Conservation (phyloP, 257 asterid species). For the Cinchona pubescens region DNA sequence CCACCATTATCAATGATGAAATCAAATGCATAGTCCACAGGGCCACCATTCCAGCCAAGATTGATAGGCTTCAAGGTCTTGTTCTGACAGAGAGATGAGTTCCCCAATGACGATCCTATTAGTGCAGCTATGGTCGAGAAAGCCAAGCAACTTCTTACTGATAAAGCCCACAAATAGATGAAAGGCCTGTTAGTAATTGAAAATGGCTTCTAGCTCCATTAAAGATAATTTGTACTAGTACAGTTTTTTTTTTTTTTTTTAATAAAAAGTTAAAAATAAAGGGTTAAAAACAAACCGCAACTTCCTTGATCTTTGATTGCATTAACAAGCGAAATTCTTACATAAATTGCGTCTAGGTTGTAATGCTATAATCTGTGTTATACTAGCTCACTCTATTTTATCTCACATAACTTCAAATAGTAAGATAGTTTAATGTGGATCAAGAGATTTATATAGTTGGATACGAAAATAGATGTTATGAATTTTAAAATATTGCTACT, state of each 20-base stretch:
- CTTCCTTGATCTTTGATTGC: constrained; percentile 63
- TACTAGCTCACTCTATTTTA: too few relatives aligned
- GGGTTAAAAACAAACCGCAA: constrained; percentile 41
- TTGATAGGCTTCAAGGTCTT: constrained; percentile 65
- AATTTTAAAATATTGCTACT: too few relatives aligned
- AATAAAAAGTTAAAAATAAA: too few relatives aligned
- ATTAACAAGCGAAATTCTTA: constrained; percentile 57
- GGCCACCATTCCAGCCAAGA: constrained; percentile 74
- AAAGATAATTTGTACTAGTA: too few relatives aligned
- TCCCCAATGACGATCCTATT: constrained; percentile 60
- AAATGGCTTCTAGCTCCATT: background rate
- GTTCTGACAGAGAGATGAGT: constrained; percentile 57
- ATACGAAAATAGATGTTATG: too few relatives aligned
- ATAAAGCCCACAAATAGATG: background rate
- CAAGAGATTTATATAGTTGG: too few relatives aligned
- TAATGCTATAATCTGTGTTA: too few relatives aligned
- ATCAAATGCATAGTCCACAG: constrained; percentile 73
- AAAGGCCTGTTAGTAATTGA: background rate
- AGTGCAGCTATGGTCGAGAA: constrained; percentile 75
- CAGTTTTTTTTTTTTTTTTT: too few relatives aligned
- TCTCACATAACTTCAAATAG: too few relatives aligned
- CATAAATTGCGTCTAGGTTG: too few relatives aligned
- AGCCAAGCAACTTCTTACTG: constrained; percentile 80
- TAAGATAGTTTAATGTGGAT: too few relatives aligned
- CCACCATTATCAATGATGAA: constrained; percentile 68